Percentiles rank a stretch among this genome's conserved stretches.
Conservation (phyloP, 2,329 filamentous ascomycete genomes). For the Colletotrichum chrysophilum region DNA sequence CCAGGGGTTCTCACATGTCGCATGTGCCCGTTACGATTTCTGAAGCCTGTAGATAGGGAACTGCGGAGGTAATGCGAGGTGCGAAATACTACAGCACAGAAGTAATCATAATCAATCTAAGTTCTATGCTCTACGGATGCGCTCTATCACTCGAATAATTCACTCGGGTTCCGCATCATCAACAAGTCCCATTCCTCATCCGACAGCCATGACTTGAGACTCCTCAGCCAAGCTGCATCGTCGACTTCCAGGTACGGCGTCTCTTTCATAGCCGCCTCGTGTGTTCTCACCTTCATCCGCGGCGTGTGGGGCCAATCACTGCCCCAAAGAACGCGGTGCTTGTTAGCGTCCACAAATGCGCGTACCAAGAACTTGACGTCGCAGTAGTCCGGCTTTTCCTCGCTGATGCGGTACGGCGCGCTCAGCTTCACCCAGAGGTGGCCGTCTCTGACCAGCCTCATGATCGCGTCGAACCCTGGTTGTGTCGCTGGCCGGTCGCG, state of each 20-base stretch:
- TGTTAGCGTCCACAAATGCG: constrained; percentile 36
- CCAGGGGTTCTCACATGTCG: neutral
- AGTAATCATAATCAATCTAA: neutral
- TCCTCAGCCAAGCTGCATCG: constrained; percentile 28
- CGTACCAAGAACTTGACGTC: constrained; percentile 35
- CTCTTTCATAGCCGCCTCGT: constrained; percentile 36
- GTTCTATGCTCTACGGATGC: neutral
- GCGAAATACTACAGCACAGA: neutral
- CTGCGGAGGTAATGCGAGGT: neutral
- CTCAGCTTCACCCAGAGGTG: constrained; percentile 41
- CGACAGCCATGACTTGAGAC: constrained; percentile 26
- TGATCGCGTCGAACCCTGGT: constrained; percentile 32
- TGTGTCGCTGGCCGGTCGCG: constrained; percentile 29
- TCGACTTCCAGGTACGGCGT: constrained; percentile 29
- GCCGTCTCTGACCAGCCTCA: constrained; percentile 33
- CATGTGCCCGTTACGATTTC: neutral
- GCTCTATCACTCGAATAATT: neutral
- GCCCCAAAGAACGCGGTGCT: constrained; percentile 37
- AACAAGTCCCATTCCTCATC: constrained; percentile 27
- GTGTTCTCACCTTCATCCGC: constrained; percentile 37
- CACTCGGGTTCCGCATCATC: constrained; percentile 17
- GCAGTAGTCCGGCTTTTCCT: constrained; percentile 31
- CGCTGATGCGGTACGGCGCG: constrained; percentile 39
- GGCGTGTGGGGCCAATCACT: constrained; percentile 45
- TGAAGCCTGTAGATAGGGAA: neutral